Base-by-base conservation (phyloP, 305 asterid genomes). In the Rubia occidens region DNA sequence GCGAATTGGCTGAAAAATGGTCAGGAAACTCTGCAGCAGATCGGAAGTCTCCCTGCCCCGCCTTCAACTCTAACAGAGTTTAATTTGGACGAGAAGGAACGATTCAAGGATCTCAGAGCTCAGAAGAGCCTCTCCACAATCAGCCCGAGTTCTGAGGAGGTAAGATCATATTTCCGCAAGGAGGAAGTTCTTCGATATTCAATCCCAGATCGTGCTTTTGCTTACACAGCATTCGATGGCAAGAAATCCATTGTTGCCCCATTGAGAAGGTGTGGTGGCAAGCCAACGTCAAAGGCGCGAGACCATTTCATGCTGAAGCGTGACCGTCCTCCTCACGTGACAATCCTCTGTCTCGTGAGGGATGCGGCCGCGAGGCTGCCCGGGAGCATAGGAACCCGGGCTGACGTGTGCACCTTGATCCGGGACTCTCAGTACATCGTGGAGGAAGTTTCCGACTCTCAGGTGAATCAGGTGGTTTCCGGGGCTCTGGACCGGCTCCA, bases 331-430 rank as follows among this genome's bases (percentile, higher is more conserved):
- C 97, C 99, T 2, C 99, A 94, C 77, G 99, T 91, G 18, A 94
- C 99, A 1, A 91, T 94, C 77, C 96, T 94, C 14, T 94, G 99
- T 79, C 95, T 94, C 49, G 99, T 94, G 70, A 88, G 99, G 76
- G 99, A 94, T 80, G 99, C 99, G 15, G 99, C 99, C 47, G 86
- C 99, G 24, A 82, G 99, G 80, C 85, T 94, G 86, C 99, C 99
- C 47, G 99, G 99, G 71, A 89, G 89, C 82, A 94, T 91, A 69
- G 99, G 99, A 76, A 94, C 99, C 26, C 78, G 99, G 64, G 97
- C 99, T 5, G 99, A 94, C 76, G 99, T 94, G 32, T 94, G 96
- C 71, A 89, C 96, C 43, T 81, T 94, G 83, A 89, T 94, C 65
- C 84, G 97, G 83, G 99, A 94, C 76, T 94, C 99, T 4, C 99